Percentiles rank a stretch among this genome's conserved stretches.
These are phyloP conservation scores for Penicillium manginii DNA, from an alignment of 495 filamentous ascomycete genomes.

Conservation along the genomic window DNA sequence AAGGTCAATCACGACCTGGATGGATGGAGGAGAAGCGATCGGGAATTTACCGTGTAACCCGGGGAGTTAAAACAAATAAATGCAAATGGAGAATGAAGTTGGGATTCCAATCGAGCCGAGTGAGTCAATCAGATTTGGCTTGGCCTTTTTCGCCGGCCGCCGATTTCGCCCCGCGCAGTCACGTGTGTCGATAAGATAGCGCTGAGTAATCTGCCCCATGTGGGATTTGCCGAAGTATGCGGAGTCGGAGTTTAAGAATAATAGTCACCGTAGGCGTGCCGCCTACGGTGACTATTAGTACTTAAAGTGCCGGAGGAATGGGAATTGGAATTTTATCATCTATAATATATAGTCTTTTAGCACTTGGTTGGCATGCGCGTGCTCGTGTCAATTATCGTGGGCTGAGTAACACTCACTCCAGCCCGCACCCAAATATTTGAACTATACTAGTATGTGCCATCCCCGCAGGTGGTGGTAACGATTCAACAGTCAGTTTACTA, in stretches of 20 bases:
- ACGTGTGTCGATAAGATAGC: slow-evolving; percentile 20
- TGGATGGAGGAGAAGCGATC: neutral
- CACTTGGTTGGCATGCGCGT: neutral
- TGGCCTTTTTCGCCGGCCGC: slow-evolving; percentile 6
- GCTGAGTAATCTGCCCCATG: slow-evolving; percentile 1
- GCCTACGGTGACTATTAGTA: too few relatives aligned
- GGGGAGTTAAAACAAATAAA: slow-evolving; percentile 2
- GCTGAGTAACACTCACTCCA: neutral
- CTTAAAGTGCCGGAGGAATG: too few relatives aligned
- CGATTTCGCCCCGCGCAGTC: slow-evolving; percentile 14
- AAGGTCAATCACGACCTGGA: slow-evolving; percentile 10
- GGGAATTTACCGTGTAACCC: slow-evolving; percentile 5
- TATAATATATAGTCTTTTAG: neutral
- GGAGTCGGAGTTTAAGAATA: too few relatives aligned
- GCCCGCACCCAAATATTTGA: neutral
- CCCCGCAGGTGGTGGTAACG: too few relatives aligned
- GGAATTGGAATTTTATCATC: neutral
- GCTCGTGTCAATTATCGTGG: neutral
- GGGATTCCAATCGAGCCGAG: slow-evolving; percentile 23
- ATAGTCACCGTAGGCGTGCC: too few relatives aligned
- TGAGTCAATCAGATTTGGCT: slow-evolving; percentile 15
- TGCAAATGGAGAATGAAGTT: slow-evolving; percentile 35
- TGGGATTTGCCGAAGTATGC: neutral
- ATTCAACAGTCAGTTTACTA: too few relatives aligned
- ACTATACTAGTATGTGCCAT: neutral